Percentiles rank a stretch among this genome's conserved stretches.
Conservation (phyloP, 179 eudicot species). For the Beta corolliflora region DNA sequence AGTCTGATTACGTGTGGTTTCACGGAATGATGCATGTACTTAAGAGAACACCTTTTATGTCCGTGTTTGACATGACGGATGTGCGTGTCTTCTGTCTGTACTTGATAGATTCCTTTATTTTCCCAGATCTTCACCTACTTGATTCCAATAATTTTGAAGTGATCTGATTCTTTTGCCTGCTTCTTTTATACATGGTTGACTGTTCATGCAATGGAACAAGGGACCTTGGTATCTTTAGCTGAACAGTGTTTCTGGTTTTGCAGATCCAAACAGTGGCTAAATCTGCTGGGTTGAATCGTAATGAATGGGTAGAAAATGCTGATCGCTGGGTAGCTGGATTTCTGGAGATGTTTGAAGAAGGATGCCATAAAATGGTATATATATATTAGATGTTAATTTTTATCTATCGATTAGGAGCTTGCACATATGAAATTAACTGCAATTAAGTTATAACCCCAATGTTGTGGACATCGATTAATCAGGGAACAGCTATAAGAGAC, state of each 20-base stretch:
- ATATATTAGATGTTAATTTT: not conserved
- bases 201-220: too few relatives aligned
- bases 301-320: conserved; percentile 95
- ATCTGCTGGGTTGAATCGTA: conserved; percentile 67
- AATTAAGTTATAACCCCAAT: not conserved
- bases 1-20: too few relatives aligned
- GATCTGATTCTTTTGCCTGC: not conserved
- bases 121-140: too few relatives aligned
- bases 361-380: conserved; percentile 92
- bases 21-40: too few relatives aligned
- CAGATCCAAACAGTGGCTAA: conserved; percentile 88
- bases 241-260: conserved; percentile 18
- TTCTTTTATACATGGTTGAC: not conserved
- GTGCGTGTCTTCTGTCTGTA: too few relatives aligned
- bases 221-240: not conserved
- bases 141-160: not conserved
- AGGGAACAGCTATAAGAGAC: conserved; percentile 84
- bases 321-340: conserved; percentile 98
- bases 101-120: too few relatives aligned
- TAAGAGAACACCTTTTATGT: too few relatives aligned
- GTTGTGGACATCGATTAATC: conserved; percentile 13
- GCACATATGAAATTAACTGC: not conserved
- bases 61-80: too few relatives aligned
- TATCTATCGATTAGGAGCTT: not conserved
- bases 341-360: conserved; percentile 98